Percentiles rank a stretch among this genome's conserved stretches.
These are phyloP conservation scores for Austroboletus niveus DNA, from an alignment of 1,284 basidiomycete genomes.

Conservation along the genomic window DNA sequence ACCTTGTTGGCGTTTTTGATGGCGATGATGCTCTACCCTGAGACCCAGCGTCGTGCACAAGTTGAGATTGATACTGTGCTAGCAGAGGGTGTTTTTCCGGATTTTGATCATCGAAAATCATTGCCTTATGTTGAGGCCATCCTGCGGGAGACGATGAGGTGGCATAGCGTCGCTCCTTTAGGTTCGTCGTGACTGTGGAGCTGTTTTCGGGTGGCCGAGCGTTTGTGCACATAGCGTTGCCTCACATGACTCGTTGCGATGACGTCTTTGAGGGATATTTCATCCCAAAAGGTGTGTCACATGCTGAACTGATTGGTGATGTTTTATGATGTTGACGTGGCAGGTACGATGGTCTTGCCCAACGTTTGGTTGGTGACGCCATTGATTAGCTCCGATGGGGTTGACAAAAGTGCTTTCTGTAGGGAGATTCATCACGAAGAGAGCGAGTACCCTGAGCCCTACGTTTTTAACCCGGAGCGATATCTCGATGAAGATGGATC, in stretches of 20 bases:
- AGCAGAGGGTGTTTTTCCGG: conserved; percentile 16
- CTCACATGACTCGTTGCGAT: conserved; percentile 27
- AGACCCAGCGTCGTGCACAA: conserved; percentile 30
- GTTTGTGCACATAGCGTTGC: conserved; percentile 20
- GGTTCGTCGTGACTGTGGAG: conserved; percentile 13
- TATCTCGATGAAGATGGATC: conserved; percentile 25
- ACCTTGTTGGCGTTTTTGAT: conserved; percentile 27
- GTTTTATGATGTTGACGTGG: not conserved
- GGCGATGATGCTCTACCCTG: conserved; percentile 33
- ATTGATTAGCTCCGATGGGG: not conserved
- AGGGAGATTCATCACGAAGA: conserved; percentile 34
- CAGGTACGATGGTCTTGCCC: conserved; percentile 30
- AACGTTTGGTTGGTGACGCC: conserved; percentile 31
- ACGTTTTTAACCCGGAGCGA: conserved; percentile 28
- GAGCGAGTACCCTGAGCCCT: conserved; percentile 26
- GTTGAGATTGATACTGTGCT: conserved; percentile 31
- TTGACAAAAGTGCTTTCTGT: not conserved
- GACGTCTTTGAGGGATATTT: conserved; percentile 33
- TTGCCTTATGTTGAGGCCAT: conserved; percentile 33
- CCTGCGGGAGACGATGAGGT: conserved; percentile 34
- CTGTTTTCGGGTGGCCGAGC: conserved; percentile 7
- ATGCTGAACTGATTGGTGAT: not conserved
- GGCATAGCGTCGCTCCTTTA: conserved; percentile 30
- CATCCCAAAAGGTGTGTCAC: conserved; percentile 31
- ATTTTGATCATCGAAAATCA: conserved; percentile 25